phyloP scores from a whole-genome alignment of 192 early-diverging fungal species.

The Oehlia diaphana region DNA sequence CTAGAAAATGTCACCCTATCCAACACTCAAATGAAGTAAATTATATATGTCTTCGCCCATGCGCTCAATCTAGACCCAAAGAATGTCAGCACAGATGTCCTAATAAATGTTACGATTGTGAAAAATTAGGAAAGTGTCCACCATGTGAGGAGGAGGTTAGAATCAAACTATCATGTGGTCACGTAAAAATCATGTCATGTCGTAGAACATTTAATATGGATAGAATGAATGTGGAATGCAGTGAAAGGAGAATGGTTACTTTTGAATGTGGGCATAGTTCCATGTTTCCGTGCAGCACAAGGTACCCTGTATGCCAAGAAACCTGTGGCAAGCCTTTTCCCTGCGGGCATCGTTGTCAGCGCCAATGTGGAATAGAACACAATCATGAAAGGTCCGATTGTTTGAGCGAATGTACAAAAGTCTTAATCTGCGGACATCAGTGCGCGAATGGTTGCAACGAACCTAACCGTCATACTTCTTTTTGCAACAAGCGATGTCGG shows the following conservation, averaged over 20 bases:
- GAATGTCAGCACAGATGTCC: background rate
- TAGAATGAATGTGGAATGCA: background rate
- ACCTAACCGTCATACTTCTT: background rate
- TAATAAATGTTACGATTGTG: background rate
- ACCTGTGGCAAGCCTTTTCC: background rate
- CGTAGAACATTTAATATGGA: background rate
- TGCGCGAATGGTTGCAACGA: background rate
- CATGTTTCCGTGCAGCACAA: background rate
- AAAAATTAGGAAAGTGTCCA: background rate
- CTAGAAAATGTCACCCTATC: conserved; percentile 10
- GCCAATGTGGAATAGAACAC: background rate
- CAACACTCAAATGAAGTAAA: background rate
- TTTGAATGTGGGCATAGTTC: background rate
- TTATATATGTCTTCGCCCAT: background rate
- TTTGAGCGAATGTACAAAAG: background rate
- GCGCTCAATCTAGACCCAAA: background rate
- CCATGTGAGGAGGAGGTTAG: background rate
- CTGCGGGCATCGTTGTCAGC: background rate
- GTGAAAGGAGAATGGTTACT: background rate
- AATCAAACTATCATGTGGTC: background rate
- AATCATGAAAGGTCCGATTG: conserved; percentile 1
- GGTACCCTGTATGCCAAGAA: background rate
- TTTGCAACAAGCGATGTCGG: background rate
- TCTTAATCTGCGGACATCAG: background rate
- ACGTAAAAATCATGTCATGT: background rate